Evolutionary conservation across 1,284 basidiomycete genomes (phyloP).

Genomic region (Termitomyces sp.): DNA sequence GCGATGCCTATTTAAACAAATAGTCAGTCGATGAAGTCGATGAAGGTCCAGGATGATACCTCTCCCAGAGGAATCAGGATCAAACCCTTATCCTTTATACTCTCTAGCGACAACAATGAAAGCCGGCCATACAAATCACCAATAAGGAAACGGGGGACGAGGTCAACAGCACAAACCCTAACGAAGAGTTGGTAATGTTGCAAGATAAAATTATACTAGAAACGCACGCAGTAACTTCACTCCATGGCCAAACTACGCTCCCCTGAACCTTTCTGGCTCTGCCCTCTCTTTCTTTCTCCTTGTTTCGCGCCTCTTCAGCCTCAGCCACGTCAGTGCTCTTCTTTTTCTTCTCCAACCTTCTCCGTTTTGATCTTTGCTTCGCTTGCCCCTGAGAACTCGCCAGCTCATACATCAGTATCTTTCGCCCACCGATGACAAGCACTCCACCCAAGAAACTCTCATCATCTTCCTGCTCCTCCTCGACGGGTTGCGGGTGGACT

Average conservation of each 20-base stretch:
- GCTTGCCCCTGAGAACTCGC: constrained; percentile 41
- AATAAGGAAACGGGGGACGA: constrained; percentile 52
- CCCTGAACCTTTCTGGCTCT: constrained; percentile 50
- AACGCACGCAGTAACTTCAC: constrained; percentile 56
- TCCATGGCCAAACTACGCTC: constrained; percentile 68
- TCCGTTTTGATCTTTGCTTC: constrained; percentile 50
- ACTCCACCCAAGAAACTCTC: constrained; percentile 53
- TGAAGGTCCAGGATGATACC: constrained; percentile 36
- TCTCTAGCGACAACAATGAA: constrained; percentile 57
- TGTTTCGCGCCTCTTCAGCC: constrained; percentile 53
- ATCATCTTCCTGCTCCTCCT: constrained; percentile 24
- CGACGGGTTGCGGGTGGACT: constrained; percentile 28
- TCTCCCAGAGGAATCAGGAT: constrained; percentile 68
- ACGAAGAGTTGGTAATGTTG: not conserved
- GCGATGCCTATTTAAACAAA: constrained; percentile 52
- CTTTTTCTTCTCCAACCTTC: constrained; percentile 46
- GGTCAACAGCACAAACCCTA: constrained; percentile 50
- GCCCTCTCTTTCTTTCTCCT: constrained; percentile 51
- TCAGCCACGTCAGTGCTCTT: constrained; percentile 38
- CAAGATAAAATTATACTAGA: not conserved
- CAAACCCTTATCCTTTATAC: constrained; percentile 42
- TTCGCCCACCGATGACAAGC: constrained; percentile 62
- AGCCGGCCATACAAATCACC: constrained; percentile 79
- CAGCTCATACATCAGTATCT: constrained; percentile 56
- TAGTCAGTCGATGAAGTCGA: not conserved